Evolutionary conservation across 148 eudicot species (phyloP).

Genomic region (Rheum nobile): DNA sequence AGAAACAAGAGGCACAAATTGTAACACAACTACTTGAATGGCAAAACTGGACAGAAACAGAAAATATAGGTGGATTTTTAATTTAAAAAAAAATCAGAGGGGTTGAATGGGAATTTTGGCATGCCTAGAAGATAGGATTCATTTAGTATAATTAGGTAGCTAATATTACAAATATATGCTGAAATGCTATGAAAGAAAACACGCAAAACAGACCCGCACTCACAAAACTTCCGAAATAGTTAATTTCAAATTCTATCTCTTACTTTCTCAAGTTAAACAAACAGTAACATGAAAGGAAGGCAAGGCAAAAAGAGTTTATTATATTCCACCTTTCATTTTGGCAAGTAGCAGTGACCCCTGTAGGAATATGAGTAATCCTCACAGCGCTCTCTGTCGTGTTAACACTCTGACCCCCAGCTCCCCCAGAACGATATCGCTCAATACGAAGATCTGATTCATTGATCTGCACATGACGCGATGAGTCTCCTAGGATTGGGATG

Average conservation of each 20-base stretch:
- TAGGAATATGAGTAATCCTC: constrained; percentile 87
- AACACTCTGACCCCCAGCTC: constrained; percentile 87
- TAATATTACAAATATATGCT: no score
- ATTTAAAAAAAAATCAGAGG: no score
- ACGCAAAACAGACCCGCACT: no score
- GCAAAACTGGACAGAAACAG: background rate
- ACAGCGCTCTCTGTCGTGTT: constrained; percentile 96
- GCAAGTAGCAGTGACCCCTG: constrained; percentile 71
- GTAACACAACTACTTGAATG: background rate
- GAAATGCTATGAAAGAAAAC: no score
- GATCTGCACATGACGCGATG: constrained; percentile 61
- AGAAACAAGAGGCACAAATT: background rate
- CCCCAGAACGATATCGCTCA: constrained; percentile 84
- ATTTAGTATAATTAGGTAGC: no score
- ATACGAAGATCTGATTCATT: constrained; percentile 92
- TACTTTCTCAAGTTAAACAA: background rate
- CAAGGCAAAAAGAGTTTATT: background rate
- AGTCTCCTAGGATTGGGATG: constrained; percentile 79
- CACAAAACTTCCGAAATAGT: no score
- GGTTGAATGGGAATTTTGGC: no score
- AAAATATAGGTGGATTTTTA: background rate
- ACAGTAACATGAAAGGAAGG: background rate
- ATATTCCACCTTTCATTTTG: constrained; percentile 79
- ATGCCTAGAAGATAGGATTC: no score
- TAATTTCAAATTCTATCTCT: no score